A percentile compares a stretch with the other conserved stretches of the same genome.
These are phyloP conservation scores for Aegilops umbellulata DNA, from an alignment of 176 grass and related monocot species.

Conservation along the genomic window DNA sequence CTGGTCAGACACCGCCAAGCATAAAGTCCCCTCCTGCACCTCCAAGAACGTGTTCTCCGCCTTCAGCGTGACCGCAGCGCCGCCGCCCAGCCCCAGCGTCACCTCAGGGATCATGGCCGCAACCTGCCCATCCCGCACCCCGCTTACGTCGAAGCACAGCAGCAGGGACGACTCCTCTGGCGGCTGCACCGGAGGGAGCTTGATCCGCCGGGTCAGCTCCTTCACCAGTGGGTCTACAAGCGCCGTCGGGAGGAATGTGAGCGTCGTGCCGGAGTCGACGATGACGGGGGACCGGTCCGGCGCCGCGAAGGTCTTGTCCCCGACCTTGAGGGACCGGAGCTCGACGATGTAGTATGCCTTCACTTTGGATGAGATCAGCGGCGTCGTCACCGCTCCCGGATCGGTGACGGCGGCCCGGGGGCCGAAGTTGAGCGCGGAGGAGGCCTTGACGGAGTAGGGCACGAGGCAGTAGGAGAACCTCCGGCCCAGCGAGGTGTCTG, in stretches of 20 bases:
- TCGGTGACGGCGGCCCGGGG: conserved; percentile 36
- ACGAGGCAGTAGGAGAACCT: conserved; percentile 79
- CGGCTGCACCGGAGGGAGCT: neutral
- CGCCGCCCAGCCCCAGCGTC: neutral
- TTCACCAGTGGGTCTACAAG: neutral
- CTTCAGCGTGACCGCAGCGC: neutral
- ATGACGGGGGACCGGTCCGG: neutral
- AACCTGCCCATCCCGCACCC: neutral
- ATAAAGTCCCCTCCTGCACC: neutral
- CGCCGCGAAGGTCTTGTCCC: neutral
- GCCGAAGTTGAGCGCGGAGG: conserved; percentile 54
- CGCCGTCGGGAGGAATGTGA: neutral
- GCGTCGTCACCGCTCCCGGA: conserved; percentile 20
- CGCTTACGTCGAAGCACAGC: neutral
- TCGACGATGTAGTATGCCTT: conserved; percentile 40
- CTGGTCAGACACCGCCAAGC: neutral
- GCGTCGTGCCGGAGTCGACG: neutral
- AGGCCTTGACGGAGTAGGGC: conserved; percentile 15
- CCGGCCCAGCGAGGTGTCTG: conserved; percentile 5
- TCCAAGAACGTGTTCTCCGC: neutral
- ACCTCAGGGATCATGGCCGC: neutral
- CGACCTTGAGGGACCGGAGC: conserved; percentile 42
- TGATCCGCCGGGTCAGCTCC: neutral
- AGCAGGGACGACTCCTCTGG: neutral
- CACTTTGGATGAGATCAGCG: neutral